Base-by-base conservation (phyloP, 2,329 filamentous ascomycete species). In the Fonsecaea pedrosoi region DNA sequence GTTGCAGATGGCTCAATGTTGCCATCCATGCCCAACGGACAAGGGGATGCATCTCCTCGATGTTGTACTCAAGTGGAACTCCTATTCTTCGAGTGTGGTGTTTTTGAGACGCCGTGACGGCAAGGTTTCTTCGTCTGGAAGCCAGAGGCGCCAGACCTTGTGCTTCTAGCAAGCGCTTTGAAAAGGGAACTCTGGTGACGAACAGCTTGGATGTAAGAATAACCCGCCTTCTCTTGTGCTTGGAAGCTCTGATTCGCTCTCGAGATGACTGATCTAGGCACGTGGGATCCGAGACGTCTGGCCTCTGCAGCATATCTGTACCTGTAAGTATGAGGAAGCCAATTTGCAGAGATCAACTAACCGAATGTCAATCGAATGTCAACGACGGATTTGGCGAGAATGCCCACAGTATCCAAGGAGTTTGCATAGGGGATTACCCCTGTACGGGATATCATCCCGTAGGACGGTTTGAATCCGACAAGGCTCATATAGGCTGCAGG, bases 381-480 rank as follows among this genome's bases (percentile, higher is more conserved):
- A n/a, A 75, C 77, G 0, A 87, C 86, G 3, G 81, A 82, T 55
- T 77, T 80, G 0, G 89, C 88, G 53, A 97, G 72, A 3, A 97
- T 83, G 0, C 94, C 94, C 8, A 97, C 92, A 0, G 94, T 97
- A 75, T 97, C 94, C 8, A 97, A 82, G 1, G 92, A 96, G 77
- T 97, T 97, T 8, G 94, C 94, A 76, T 97, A 97, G 13, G 92
- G 90, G 58, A 97, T 87, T 2, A 97, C 91, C 1, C 94, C 94
- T 82, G 89, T 92, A 66, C 94, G 85, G 54, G 92, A 96, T 35
- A 97, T 78, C 80, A 94, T 85, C 15, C 94, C 94, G 75, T 97
- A 97, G 34, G 91, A 95, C 1, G 94, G 94, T 78, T 97, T 97
- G 79, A 94, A 96, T 0, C 94, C 94, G 15, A 94, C 85, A 0